Conservation (phyloP, 2,329 filamentous ascomycete genomes). For the Cladophialophora immunda region DNA sequence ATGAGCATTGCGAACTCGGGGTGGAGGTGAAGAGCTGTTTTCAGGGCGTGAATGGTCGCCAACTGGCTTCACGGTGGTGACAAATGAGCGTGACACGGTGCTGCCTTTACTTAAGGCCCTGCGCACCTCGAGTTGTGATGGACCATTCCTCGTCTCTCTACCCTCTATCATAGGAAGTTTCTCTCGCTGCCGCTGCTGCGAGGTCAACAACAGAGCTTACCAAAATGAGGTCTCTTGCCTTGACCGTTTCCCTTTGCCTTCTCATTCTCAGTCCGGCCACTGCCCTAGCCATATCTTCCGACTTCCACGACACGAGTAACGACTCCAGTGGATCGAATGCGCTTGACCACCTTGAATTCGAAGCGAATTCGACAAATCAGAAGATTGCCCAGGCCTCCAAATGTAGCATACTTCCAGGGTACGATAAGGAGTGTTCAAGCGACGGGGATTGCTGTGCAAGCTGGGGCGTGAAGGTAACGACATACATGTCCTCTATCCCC, state of each 20-base stretch:
- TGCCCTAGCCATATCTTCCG: not conserved
- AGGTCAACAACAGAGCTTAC: not conserved
- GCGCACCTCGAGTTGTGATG: not conserved
- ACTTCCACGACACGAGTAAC: not conserved
- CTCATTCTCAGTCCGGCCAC: not conserved
- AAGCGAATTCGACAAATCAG: not conserved
- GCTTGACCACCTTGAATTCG: not conserved
- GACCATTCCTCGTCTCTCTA: not conserved
- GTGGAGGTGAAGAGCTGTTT: too few species aligned
- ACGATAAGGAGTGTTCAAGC: not conserved
- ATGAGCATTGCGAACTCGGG: too few species aligned
- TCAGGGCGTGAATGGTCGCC: not conserved
- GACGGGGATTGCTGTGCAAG: not conserved
- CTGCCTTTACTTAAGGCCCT: not conserved
- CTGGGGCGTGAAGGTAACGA: not conserved
- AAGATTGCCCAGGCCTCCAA: not conserved
- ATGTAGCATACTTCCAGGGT: not conserved
- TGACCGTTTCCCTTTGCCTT: not conserved
- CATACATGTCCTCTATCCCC: not conserved
- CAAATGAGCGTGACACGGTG: not conserved
- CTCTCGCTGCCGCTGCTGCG: not conserved
- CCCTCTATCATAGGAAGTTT: not conserved
- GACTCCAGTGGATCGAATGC: not conserved
- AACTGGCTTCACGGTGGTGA: not conserved
- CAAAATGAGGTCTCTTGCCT: not conserved